phyloP scores from a whole-genome alignment of 257 asterid genomes.

The Nicotiana sylvestris region DNA sequence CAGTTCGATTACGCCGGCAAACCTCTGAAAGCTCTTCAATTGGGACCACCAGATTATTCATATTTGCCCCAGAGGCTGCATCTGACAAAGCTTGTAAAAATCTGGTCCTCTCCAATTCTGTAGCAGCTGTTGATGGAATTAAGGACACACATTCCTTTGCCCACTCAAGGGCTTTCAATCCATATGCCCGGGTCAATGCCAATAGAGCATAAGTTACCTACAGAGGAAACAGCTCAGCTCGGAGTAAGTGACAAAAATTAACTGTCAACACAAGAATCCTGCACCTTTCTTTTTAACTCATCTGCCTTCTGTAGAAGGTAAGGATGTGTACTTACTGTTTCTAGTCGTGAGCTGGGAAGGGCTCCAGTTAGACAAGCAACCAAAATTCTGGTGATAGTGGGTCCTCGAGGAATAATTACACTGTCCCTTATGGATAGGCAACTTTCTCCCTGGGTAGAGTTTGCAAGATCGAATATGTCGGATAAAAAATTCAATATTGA shows the following conservation, averaged over 20 bases:
- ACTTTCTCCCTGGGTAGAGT: constrained; percentile 59
- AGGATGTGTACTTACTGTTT: constrained; percentile 48
- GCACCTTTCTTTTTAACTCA: background rate
- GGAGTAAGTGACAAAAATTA: constrained; percentile 10
- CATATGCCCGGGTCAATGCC: constrained; percentile 72
- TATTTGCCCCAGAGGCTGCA: constrained; percentile 55
- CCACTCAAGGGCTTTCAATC: constrained; percentile 75
- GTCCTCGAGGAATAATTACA: constrained; percentile 77
- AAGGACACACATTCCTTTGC: constrained; percentile 64
- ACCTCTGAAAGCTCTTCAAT: constrained; percentile 91
- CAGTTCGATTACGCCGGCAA: constrained; percentile 91
- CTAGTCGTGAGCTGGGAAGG: constrained; percentile 86
- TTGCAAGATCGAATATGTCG: constrained; percentile 75
- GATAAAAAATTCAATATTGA: constrained; percentile 78
- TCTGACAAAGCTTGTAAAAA: constrained; percentile 77
- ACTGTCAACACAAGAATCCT: background rate
- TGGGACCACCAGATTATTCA: constrained; percentile 60
- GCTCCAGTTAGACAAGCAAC: constrained; percentile 91
- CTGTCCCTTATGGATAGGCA: constrained; percentile 67
- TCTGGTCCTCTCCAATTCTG: constrained; percentile 66
- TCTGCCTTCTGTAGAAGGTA: background rate
- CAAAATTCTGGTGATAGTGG: constrained; percentile 66
- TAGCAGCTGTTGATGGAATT: constrained; percentile 80
- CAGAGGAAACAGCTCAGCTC: constrained; percentile 16
- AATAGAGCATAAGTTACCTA: constrained; percentile 82